Evolutionary conservation across 345 rosid species (phyloP).

Genomic region (Salix dunnii): DNA sequence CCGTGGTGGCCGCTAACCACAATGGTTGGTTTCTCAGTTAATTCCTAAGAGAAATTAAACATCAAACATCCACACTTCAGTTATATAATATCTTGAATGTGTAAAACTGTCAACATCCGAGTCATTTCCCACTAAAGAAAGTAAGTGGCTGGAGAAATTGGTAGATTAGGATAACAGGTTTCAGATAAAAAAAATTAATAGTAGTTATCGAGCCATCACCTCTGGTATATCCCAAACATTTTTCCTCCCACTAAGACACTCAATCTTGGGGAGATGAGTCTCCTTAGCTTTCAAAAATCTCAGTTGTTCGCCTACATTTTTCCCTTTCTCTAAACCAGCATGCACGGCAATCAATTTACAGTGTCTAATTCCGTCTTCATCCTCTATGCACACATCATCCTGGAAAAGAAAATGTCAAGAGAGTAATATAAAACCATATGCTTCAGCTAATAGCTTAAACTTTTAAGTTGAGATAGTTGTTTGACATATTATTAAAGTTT

Average conservation of each 20-base stretch:
- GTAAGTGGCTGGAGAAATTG: background rate
- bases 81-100: background rate
- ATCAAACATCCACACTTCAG: constrained; percentile 9
- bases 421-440: too few relatives aligned
- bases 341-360: constrained; percentile 73
- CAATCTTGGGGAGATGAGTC: constrained; percentile 52
- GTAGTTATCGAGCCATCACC: constrained; percentile 35
- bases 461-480: too few relatives aligned
- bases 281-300: constrained; percentile 55
- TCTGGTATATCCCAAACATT: constrained; percentile 77
- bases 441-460: too few relatives aligned
- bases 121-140: background rate
- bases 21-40: constrained; percentile 44
- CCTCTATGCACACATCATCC: constrained; percentile 66
- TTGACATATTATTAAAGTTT: too few relatives aligned
- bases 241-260: constrained; percentile 61
- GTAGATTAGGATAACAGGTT: background rate
- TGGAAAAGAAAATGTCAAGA: constrained; percentile 20
- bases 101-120: background rate
- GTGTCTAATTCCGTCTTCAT: constrained; percentile 42
- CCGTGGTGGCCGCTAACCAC: constrained; percentile 83
- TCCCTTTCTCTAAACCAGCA: constrained; percentile 68
- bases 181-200: background rate
- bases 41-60: constrained; percentile 31
- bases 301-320: constrained; percentile 52